Percentiles rank a stretch among this genome's conserved stretches.
phyloP scores from a whole-genome alignment of 139 green algal genomes.

The Tetraselmis striata region DNA sequence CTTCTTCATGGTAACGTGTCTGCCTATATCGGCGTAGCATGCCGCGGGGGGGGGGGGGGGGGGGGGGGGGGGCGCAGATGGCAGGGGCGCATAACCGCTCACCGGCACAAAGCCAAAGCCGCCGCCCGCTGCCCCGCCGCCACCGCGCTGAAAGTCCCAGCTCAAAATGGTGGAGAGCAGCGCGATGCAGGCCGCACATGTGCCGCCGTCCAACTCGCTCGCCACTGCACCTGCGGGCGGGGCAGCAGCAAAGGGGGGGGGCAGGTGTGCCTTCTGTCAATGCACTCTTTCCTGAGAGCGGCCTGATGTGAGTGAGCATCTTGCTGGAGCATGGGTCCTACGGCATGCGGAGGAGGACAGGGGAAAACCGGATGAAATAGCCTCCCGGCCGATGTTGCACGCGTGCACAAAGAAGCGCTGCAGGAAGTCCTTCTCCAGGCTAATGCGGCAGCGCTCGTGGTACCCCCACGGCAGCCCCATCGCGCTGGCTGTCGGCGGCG shows the following conservation, averaged over 20 bases:
- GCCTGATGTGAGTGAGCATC: too few relatives aligned
- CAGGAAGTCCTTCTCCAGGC: conserved; percentile 60
- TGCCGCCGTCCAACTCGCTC: conserved; percentile 37
- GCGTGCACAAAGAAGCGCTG: conserved; percentile 55
- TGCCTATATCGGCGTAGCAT: too few relatives aligned
- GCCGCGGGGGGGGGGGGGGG: too few relatives aligned
- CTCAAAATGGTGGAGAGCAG: conserved; percentile 58
- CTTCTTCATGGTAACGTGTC: too few relatives aligned
- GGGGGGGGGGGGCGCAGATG: too few relatives aligned
- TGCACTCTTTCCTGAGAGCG: too few relatives aligned
- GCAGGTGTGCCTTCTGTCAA: too few relatives aligned
- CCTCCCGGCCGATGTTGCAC: conserved; percentile 24
- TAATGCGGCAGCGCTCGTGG: conserved; percentile 62
- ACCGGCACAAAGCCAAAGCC: conserved; percentile 7
- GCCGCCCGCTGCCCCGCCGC: neutral
- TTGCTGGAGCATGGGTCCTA: neutral
- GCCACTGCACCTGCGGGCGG: conserved; percentile 11
- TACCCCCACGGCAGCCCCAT: conserved; percentile 74
- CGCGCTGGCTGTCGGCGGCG: conserved; percentile 45
- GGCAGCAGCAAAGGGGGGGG: neutral
- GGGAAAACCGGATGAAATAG: neutral
- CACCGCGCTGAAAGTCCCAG: conserved; percentile 65
- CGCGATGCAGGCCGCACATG: conserved; percentile 45
- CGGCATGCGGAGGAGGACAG: neutral
- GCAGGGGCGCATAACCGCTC: too few relatives aligned